Base-by-base conservation (phyloP, 2,329 filamentous ascomycete genomes). In the Aspergillus melleus region DNA sequence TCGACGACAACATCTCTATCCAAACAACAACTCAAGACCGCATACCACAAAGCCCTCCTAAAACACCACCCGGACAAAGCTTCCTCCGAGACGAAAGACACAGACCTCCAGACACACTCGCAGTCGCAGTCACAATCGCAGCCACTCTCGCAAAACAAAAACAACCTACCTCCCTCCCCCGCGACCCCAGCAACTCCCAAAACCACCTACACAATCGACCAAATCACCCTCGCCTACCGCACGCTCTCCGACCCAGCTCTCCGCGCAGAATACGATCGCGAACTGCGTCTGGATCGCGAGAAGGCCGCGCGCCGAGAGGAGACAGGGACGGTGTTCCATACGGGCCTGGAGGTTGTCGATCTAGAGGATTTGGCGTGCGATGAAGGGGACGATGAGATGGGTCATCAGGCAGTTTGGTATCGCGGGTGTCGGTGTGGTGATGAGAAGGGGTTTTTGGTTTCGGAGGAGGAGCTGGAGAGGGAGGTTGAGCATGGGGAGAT, bases 41-140 rank as follows among this genome's bases (percentile, higher is more conserved):
- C 85, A 10, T 88, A 88, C 70, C 83, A 82, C 60, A 79, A 76
- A 52, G 83, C 85, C 6, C 76, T 88, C 24, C 77, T 88, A 5
- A 71, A 72, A 26, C 78, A 86, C 65, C 86, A 88, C 68, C 86
- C 86, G 0, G 86, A 88, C 73, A 87, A 86, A 70, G 66, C 62
- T 2, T 49, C 68, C 2, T 53, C 59, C n/a, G 57, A 63, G 55
- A 54, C 64, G 39, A 56, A 57, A n/a, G 62, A 67, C 4, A 24
- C 63, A 6, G 61, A 54, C 32, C 29, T 54, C 19, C 49, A 49
- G 10, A 36, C 36, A n/a, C n/a, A n/a, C n/a, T n/a, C n/a, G 3
- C 6, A 16, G n/a, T 20, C 3, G 52, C 24, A 2, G 8, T n/a
- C 36, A 12, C 36, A 39, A n/a, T 39, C 36, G 4, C 14, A 16